Conservation (phyloP, 2,329 filamentous ascomycete genomes). For the Grosmannia serpens region DNA sequence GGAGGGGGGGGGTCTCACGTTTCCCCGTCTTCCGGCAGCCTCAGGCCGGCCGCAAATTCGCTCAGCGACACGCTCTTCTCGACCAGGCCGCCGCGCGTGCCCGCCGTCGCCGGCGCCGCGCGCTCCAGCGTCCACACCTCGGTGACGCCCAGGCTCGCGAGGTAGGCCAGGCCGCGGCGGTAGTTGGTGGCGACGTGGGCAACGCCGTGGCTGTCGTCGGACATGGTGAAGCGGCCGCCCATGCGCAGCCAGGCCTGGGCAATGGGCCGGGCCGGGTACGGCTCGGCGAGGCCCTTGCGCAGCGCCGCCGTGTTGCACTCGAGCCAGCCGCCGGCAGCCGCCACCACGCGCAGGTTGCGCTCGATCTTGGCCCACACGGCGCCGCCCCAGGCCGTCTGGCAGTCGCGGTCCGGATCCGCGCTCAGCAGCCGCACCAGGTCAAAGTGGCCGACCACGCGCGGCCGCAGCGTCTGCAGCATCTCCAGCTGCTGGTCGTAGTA, state of each 20-base stretch:
- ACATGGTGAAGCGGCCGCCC: conserved; percentile 77
- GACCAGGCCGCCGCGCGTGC: conserved; percentile 18
- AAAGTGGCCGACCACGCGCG: conserved; percentile 82
- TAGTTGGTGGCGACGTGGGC: conserved; percentile 86
- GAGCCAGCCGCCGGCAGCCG: conserved; percentile 65
- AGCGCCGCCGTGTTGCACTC: conserved; percentile 84
- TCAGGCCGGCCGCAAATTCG: conserved; percentile 9
- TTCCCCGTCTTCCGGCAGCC: background rate
- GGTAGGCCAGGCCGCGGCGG: conserved; percentile 54
- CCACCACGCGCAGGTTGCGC: conserved; percentile 63
- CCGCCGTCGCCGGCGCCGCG: conserved; percentile 8
- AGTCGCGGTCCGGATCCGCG: conserved; percentile 50
- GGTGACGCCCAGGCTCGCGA: conserved; percentile 53
- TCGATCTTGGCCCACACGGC: conserved; percentile 62
- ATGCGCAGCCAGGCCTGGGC: conserved; percentile 64
- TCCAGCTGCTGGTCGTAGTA: conserved; percentile 83
- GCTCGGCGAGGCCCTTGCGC: conserved; percentile 81
- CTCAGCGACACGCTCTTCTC: conserved; percentile 23
- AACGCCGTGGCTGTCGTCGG: conserved; percentile 87
- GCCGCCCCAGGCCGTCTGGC: conserved; percentile 25
- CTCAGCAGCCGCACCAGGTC: conserved; percentile 80
- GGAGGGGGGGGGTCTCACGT: no score
- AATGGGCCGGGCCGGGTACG: conserved; percentile 73
- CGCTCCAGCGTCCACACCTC: conserved; percentile 48
- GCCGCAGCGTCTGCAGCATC: conserved; percentile 63